Evolutionary conservation across 2,329 filamentous ascomycete genomes (phyloP), one percentile per base, ranked within the genome.

Genomic region (Neofusicoccum umdonicola): DNA sequence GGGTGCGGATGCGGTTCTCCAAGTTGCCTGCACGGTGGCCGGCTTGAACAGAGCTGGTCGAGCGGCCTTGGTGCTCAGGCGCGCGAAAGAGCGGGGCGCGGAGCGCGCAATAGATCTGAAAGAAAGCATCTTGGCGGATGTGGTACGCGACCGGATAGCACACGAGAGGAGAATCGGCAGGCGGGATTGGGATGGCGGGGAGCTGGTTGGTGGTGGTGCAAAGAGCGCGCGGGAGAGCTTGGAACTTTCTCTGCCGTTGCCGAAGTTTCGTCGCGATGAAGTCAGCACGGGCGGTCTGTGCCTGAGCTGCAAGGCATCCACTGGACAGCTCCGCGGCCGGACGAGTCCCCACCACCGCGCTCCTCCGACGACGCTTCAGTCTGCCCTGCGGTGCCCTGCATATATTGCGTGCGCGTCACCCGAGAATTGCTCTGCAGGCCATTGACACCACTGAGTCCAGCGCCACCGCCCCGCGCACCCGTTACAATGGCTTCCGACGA

Each of bases 21-120:
- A 69, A 65, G 76, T 72, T 66, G 74, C 72, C 66, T 72, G 73
- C 52, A 71, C 70, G 47, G 71, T 68, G 44, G 71, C 68, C 58
- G 75, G 76, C 66, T 76, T 71, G 68, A 77, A 62, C 45, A 62
- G 50, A 65, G 58, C 44, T 52, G 75, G 73, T 68, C 76, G 76
- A 65, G 73, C 67, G 67, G 74, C 71, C 69, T 74, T 73, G 58
- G 77, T 72, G 62, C 77, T 76, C 66, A 81, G 68, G 65, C 79
- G 80, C 63, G 77, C 73, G 58, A 76, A 69, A 15, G 77, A 74
- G 63, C 81, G 78, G 47, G 82, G 80, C 60, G 78, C 76, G 41
- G 77, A 74, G 67, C 81, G 80, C 66, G 80, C 77, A 67, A 83
- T 69, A 64, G 76, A 74, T 64, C 81, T 76, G 60, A 82, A 75